Evolutionary conservation across 116 monocot species (phyloP).

Genomic region (Thalassia testudinum): DNA sequence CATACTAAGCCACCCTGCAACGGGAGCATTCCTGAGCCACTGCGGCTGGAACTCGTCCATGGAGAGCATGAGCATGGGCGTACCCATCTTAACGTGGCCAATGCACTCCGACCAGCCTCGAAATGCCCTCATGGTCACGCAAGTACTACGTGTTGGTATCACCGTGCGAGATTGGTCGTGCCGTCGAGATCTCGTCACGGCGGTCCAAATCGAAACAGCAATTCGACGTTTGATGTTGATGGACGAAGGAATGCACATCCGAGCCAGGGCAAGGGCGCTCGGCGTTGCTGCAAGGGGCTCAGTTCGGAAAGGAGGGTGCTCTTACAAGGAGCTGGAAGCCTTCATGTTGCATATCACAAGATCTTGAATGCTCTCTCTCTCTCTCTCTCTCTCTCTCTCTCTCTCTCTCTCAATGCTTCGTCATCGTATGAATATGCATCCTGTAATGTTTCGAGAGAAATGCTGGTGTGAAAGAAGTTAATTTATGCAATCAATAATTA

Average conservation of each 20-base stretch:
- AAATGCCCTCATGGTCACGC: constrained; percentile 22
- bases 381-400: too few species aligned
- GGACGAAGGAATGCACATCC: constrained; percentile 23
- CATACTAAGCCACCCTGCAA: constrained; percentile 34
- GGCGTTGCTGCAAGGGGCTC: constrained; percentile 16
- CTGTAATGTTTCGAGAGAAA: too few species aligned
- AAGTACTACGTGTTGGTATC: constrained; percentile 20
- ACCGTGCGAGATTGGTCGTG: constrained; percentile 14
- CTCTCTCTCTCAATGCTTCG: too few species aligned
- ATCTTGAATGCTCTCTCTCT: too few species aligned
- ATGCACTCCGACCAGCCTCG: constrained; percentile 58
- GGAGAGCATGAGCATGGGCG: constrained; percentile 39
- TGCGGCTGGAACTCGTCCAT: constrained; percentile 88
- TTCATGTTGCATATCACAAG: constrained; percentile 22
- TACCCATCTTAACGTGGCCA: constrained; percentile 43
- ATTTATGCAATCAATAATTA: too few species aligned
- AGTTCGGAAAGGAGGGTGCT: constrained; percentile 5
- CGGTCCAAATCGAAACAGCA: constrained; percentile 11
- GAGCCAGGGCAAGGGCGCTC: constrained; percentile 15
- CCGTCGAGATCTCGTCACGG: constrained; percentile 1
- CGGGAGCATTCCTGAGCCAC: constrained; percentile 52
- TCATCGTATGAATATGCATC: too few species aligned
- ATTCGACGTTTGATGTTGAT: constrained; percentile 21
- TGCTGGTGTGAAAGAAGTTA: too few species aligned
- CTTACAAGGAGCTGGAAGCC: constrained; percentile 9